Percentiles rank a stretch among this genome's conserved stretches.
These are phyloP conservation scores for Lonicera japonica DNA, from an alignment of 129 eudicot species.

Conservation along the genomic window DNA sequence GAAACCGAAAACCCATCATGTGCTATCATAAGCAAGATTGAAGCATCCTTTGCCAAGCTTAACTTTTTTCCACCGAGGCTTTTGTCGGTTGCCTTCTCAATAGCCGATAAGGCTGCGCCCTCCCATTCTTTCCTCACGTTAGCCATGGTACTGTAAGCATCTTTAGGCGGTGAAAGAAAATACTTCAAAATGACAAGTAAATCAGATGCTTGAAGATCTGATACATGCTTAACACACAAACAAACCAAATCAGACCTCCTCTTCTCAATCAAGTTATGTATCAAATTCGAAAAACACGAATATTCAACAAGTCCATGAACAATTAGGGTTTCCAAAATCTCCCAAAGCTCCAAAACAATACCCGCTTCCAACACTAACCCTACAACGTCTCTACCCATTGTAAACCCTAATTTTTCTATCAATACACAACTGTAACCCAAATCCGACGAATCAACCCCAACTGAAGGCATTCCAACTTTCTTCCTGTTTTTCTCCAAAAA, in stretches of 20 bases:
- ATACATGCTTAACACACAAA: conserved; percentile 51
- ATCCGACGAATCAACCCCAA: not conserved
- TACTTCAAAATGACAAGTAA: conserved; percentile 52
- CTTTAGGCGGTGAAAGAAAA: conserved; percentile 46
- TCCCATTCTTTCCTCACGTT: conserved; percentile 72
- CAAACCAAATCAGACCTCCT: conserved; percentile 51
- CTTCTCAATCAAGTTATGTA: conserved; percentile 49
- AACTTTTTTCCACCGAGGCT: conserved; percentile 20
- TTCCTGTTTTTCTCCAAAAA: conserved; percentile 28
- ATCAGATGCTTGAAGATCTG: conserved; percentile 42
- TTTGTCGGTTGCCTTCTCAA: conserved; percentile 37
- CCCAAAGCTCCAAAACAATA: conserved; percentile 58
- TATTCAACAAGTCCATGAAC: conserved; percentile 34
- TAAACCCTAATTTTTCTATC: conserved; percentile 36
- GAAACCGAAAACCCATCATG: conserved; percentile 60
- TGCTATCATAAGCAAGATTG: conserved; percentile 61
- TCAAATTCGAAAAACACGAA: conserved; percentile 28
- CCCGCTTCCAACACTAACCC: conserved; percentile 63
- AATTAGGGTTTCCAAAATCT: conserved; percentile 39
- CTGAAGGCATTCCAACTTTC: conserved; percentile 28
- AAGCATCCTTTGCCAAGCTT: conserved; percentile 52
- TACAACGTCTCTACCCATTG: conserved; percentile 46
- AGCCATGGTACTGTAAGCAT: conserved; percentile 36
- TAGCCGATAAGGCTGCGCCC: conserved; percentile 39
- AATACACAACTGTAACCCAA: conserved; percentile 23